phyloP scores from a whole-genome alignment of 2,329 filamentous ascomycete species.

The Alternaria sp. region DNA sequence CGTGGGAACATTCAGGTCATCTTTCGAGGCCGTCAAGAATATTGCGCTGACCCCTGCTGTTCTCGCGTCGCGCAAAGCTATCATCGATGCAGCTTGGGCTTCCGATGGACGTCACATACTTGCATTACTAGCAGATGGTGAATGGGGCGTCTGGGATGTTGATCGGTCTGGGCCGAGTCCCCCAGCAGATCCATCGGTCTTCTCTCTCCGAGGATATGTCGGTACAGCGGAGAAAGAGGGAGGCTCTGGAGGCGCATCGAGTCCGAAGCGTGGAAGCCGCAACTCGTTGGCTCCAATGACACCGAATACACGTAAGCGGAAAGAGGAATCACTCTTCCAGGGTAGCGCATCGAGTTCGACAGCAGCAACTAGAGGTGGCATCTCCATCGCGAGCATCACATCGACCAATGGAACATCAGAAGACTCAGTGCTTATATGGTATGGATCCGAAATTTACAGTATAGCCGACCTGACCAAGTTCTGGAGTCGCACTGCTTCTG shows the following conservation, averaged over 20 bases:
- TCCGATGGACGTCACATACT: conserved; percentile 57
- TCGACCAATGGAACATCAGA: conserved; percentile 49
- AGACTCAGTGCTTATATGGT: conserved; percentile 59
- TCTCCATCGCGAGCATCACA: conserved; percentile 51
- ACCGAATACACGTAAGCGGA: conserved; percentile 59
- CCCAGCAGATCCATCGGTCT: conserved; percentile 42
- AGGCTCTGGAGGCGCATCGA: conserved; percentile 31
- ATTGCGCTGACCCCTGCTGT: conserved; percentile 35
- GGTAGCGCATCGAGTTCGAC: conserved; percentile 47
- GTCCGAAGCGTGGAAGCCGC: conserved; percentile 47
- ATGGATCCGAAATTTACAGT: conserved; percentile 55
- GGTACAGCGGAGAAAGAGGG: conserved; percentile 39
- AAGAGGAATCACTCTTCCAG: conserved; percentile 57
- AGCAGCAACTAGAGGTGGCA: conserved; percentile 52
- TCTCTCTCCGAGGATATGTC: conserved; percentile 51
- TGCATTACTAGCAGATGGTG: conserved; percentile 59
- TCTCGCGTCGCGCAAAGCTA: conserved; percentile 55
- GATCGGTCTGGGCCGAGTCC: conserved; percentile 48
- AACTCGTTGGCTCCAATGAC: conserved; percentile 60
- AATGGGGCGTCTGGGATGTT: conserved; percentile 64
- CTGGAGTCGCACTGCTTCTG: conserved; percentile 54
- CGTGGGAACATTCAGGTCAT: conserved; percentile 45
- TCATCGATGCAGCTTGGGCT: conserved; percentile 60
- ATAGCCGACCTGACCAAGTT: conserved; percentile 57
- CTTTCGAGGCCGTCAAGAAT: conserved; percentile 44